phyloP scores from a whole-genome alignment of 108 stramenopile genomes.

The Nannochloropsis gaditana region DNA sequence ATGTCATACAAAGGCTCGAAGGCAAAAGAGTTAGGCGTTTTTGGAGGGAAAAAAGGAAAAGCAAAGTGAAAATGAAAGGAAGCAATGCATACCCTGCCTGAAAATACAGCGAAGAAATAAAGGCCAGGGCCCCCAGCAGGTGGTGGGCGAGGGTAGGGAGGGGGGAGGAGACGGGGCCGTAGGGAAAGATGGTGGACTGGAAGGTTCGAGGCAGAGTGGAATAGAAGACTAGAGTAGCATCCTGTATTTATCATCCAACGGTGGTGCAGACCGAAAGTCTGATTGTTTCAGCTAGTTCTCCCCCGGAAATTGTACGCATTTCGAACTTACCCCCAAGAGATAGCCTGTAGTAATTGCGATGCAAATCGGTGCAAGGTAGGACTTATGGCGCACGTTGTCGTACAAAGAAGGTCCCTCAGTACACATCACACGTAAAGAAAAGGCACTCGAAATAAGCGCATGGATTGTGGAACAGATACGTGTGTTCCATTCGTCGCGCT shows the following conservation, averaged over 20 bases:
- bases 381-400: not conserved
- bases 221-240: not conserved
- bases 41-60: no score
- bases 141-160: not conserved
- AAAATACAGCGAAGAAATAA: not conserved
- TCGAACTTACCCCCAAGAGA: not conserved
- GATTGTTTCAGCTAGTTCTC: not conserved
- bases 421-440: not conserved
- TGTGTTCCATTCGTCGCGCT: not conserved
- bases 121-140: not conserved
- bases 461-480: not conserved
- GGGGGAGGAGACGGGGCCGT: not conserved
- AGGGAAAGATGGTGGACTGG: not conserved
- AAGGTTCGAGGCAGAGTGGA: not conserved
- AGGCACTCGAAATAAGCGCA: not conserved
- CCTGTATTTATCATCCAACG: not conserved
- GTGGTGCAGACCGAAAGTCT: not conserved
- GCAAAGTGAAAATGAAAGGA: no score
- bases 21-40: no score
- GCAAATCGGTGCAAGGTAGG: not conserved
- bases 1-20: no score
- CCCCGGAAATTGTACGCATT: no score
- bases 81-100: not conserved
- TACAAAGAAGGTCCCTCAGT: not conserved
- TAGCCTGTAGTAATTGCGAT: not conserved